Evolutionary conservation across 176 grass and related monocot genomes (phyloP).

Genomic region (Triticum turgidum): DNA sequence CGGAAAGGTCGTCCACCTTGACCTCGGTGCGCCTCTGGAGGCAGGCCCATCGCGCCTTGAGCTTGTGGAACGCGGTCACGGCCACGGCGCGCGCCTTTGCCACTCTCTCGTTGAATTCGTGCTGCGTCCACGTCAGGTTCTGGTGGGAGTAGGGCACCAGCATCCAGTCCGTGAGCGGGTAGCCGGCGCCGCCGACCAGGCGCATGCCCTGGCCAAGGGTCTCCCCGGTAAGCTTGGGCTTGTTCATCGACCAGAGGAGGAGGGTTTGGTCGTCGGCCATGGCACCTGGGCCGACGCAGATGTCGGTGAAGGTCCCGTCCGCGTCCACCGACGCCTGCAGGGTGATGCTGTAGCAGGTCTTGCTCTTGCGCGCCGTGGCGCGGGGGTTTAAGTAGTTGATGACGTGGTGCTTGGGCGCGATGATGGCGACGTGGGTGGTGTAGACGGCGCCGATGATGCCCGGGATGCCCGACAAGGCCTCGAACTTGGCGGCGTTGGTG

Average conservation of each 20-base stretch:
- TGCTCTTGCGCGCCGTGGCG: conserved; percentile 82
- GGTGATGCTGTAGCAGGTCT: conserved; percentile 74
- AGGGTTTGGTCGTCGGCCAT: conserved; percentile 64
- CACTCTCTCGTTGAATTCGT: conserved; percentile 71
- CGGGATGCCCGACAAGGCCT: conserved; percentile 54
- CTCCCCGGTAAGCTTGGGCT: not conserved
- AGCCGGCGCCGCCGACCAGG: conserved; percentile 56
- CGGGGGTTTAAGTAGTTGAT: conserved; percentile 76
- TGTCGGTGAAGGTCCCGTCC: conserved; percentile 71
- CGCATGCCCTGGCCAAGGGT: conserved; percentile 41
- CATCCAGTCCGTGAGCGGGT: conserved; percentile 79
- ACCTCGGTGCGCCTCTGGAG: conserved; percentile 79
- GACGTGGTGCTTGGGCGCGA: conserved; percentile 74
- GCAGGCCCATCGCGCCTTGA: conserved; percentile 77
- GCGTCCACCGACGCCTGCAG: conserved; percentile 77
- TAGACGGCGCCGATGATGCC: conserved; percentile 73
- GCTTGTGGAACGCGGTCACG: conserved; percentile 47
- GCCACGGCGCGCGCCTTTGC: conserved; percentile 45
- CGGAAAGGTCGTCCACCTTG: conserved; percentile 71
- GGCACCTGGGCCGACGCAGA: conserved; percentile 73
- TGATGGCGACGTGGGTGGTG: conserved; percentile 85
- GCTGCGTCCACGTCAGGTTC: conserved; percentile 82
- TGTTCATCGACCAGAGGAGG: conserved; percentile 53
- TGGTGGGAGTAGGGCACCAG: conserved; percentile 75
- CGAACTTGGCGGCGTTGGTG: conserved; percentile 26